phyloP scores from a whole-genome alignment of 2,329 filamentous ascomycete genomes.

The Cercospora citrullina region DNA sequence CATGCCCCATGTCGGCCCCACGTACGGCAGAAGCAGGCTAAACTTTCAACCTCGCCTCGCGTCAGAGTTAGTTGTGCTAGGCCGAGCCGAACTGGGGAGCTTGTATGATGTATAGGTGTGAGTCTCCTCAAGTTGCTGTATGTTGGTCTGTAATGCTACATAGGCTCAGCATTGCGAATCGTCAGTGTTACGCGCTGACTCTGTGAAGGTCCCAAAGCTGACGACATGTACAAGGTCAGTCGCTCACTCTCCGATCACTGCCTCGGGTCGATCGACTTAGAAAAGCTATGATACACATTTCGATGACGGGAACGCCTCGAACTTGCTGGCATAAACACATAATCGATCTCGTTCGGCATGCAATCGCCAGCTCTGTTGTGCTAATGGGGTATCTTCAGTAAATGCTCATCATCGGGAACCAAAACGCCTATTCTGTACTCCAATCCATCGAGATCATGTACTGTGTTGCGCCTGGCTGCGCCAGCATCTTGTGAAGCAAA shows the following conservation, averaged over 20 bases:
- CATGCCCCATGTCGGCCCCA: neutral
- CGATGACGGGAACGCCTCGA: neutral
- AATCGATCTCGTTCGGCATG: neutral
- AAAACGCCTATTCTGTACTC: constrained; percentile 7
- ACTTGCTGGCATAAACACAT: neutral
- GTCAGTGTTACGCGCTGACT: neutral
- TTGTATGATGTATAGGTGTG: neutral
- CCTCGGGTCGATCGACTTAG: neutral
- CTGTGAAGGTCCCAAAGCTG: neutral
- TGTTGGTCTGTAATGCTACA: neutral
- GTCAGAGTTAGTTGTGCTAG: neutral
- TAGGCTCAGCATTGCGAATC: neutral
- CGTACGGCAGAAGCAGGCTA: neutral
- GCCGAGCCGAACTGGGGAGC: neutral
- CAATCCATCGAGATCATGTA: neutral
- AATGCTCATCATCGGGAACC: constrained; percentile 12
- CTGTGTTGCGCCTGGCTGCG: neutral
- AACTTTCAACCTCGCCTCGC: neutral
- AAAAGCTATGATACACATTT: neutral
- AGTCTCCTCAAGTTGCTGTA: neutral
- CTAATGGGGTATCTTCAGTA: constrained; percentile 27
- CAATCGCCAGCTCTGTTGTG: constrained; percentile 11
- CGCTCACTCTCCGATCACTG: neutral
- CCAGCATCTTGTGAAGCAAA: neutral
- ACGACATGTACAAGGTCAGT: neutral